Base-by-base conservation (phyloP, 257 asterid species). In the Asclepias syriaca region DNA sequence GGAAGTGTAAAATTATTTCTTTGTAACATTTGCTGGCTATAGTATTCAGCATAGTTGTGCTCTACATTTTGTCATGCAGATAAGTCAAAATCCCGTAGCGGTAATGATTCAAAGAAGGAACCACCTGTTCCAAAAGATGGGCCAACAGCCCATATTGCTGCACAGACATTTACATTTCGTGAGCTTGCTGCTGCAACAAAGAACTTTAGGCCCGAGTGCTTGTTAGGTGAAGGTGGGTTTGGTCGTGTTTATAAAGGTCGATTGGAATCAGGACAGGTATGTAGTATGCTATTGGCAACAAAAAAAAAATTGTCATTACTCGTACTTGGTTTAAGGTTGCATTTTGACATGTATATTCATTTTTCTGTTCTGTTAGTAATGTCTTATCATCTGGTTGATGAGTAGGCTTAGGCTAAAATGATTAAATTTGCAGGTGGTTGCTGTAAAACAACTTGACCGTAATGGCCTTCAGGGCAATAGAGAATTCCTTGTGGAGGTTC, bases 401-500 rank as follows among this genome's bases (percentile, higher is more conserved):
- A 71, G 70, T 70, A 46, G 51, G 24, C 69, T 66, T 71, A 75
- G 73, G 59, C 56, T n/a, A 67, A 58, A 81, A 68, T 64, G 75
- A 48, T 67, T 70, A 22, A 29, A 37, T 73, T 80, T 76, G 79
- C 83, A 94, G 98, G 95, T 88, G 53, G 99, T 89, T 76, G 99
- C 99, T 8, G 99, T 94, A 66, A 91, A 94, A 75, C 97, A 89
- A 79, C 97, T 94, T 63, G 97, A 94, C 74, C 89, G 97, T 21
- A 91, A 91, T 77, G 97, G 97, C 16, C 93, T 91, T 78, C 97
- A 91, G 81, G 98, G 98, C 73, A 94, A 94, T 68, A 71, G 97
- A 82, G 98, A 94, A 74, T 91, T 91, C 79, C 81, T 91, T 79
- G 98, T 94, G 78, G 98, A 94, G 93, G 97, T 94, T 87, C 97